Evolutionary conservation across 2,329 filamentous ascomycete species (phyloP).

Genomic region (Ceratocystis smalleyi): DNA sequence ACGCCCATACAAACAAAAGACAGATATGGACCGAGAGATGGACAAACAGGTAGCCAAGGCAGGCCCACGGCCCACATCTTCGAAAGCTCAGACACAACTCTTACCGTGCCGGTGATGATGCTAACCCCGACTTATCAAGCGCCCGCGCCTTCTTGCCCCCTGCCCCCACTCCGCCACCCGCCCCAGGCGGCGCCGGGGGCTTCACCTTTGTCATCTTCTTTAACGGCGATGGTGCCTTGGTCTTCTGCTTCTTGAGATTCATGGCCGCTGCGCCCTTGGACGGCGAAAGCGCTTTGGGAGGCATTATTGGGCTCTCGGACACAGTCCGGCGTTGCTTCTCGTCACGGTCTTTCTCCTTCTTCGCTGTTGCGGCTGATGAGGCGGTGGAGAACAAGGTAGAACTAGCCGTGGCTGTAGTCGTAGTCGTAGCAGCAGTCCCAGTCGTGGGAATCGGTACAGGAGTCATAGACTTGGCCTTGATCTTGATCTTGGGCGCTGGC

Average conservation of each 20-base stretch:
- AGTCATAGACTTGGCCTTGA: slow-evolving; percentile 34
- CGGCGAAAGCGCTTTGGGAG: slow-evolving; percentile 26
- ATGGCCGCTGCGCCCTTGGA: not conserved
- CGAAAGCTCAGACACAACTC: not conserved
- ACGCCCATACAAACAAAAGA: not conserved
- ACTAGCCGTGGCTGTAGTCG: not conserved
- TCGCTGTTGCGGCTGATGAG: slow-evolving; percentile 20
- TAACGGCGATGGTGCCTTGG: slow-evolving; percentile 14
- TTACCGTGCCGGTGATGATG: slow-evolving; percentile 29
- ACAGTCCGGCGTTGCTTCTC: slow-evolving; percentile 25
- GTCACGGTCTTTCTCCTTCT: slow-evolving; percentile 30
- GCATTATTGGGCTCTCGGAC: slow-evolving; percentile 20
- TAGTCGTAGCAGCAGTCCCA: slow-evolving; percentile 15
- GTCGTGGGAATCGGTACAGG: slow-evolving; percentile 15
- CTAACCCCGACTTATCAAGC: slow-evolving; percentile 41
- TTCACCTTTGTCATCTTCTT: slow-evolving; percentile 24
- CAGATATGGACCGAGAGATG: not conserved
- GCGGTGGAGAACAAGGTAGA: slow-evolving; percentile 7
- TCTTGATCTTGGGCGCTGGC: slow-evolving; percentile 30
- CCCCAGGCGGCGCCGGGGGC: slow-evolving; percentile 25
- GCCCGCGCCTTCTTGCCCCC: slow-evolving; percentile 27
- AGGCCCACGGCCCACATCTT: not conserved
- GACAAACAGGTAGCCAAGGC: not conserved
- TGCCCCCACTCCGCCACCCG: not conserved
- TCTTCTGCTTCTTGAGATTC: slow-evolving; percentile 31